Base-by-base conservation (phyloP, 139 green algal genomes). In the Raphidocelis subcapitata region DNA sequence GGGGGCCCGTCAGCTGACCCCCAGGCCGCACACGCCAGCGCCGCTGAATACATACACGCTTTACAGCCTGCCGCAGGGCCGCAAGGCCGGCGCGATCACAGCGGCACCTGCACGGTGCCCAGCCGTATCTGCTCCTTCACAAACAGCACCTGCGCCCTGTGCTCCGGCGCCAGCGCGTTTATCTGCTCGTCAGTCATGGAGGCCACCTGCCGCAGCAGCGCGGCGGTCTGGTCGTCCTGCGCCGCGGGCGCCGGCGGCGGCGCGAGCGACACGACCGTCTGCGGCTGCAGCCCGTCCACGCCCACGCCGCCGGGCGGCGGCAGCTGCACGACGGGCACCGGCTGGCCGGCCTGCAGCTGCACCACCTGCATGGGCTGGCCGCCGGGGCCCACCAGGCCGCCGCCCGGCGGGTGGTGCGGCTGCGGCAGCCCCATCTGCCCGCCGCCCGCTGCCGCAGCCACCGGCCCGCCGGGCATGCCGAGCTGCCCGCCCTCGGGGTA, bases 111-210 rank as follows among this genome's bases (percentile, higher is more conserved):
- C 18, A 72, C 63, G 31, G 5, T 3, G 5, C 62, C 64, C 70
- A 79, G 47, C 33, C 63, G 69, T 51, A 95, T 73, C 74, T 92
- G 82, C 64, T 92, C 68, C 73, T 96, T 88, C 51, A 98, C 79
- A 36, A 87, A 82, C 69, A 97, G 66, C 35, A 98, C 93, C 62
- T 98, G 93, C 33, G 80, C 72, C 65, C 90, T 87, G 67, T 97
- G 90, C 59, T 92, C 74, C n/a, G 87, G 79, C 37, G 94, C 93
- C 69, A 98, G 75, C 60, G 79, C 69, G 32, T 92, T 89, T 1
- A 98, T 89, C 80, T 98, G 94, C 69, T 92, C 82, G 20, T 88
- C 85, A 5, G 88, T 97, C 62, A 98, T 79, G 5, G 78, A 82
- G 84, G 96, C 86, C 33, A 98, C 89, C 72, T 97, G 92, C 67